Conservation (phyloP, 345 rosid species). For the Geranium brycei region DNA sequence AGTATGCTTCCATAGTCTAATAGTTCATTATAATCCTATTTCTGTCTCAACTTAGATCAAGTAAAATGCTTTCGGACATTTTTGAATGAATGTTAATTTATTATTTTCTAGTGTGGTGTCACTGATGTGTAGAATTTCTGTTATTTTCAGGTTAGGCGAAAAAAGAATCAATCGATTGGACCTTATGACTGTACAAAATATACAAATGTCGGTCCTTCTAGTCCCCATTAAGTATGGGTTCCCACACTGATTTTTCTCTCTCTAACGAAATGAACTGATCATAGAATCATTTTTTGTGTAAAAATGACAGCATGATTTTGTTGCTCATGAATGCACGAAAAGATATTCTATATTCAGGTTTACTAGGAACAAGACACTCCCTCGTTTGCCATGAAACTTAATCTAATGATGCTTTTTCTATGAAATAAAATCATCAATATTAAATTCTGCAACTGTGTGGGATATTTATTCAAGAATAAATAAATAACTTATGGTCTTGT, state of each 20-base stretch:
- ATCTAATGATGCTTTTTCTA: too few species aligned
- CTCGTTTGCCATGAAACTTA: too few species aligned
- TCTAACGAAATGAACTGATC: neutral
- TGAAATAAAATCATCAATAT: too few species aligned
- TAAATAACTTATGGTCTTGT: too few species aligned
- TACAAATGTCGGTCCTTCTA: slow-evolving; percentile 29
- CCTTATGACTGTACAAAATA: slow-evolving; percentile 93
- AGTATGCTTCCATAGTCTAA: neutral
- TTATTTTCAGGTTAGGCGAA: slow-evolving; percentile 51
- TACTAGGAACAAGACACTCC: too few species aligned
- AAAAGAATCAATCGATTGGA: slow-evolving; percentile 59
- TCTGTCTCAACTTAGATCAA: neutral
- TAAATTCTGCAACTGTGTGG: too few species aligned
- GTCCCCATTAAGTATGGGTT: slow-evolving; percentile 12
- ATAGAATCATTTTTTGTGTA: neutral
- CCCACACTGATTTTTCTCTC: neutral
- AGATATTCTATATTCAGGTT: too few species aligned
- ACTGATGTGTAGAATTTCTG: slow-evolving; percentile 4
- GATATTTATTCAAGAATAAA: too few species aligned
- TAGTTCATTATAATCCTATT: neutral
- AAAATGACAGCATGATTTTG: neutral
- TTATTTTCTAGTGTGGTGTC: neutral
- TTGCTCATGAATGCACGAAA: neutral
- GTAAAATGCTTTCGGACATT: too few species aligned
- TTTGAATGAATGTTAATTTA: neutral